Percentiles rank a stretch among this genome's conserved stretches.
Conservation (phyloP, 1,284 basidiomycete species). For the Leccinum fallax region DNA sequence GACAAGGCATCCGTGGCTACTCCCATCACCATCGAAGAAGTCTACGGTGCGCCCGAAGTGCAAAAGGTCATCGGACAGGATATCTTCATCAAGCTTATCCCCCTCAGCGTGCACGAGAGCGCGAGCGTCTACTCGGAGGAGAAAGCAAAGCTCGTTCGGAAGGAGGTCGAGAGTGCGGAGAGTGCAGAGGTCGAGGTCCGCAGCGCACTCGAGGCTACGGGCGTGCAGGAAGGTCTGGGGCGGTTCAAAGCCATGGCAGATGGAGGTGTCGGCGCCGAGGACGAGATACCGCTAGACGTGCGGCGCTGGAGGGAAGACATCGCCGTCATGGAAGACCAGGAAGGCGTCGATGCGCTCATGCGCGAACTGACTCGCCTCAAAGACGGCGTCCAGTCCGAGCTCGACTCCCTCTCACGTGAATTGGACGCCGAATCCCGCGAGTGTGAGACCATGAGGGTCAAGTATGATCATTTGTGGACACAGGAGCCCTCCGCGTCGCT, state of each 20-base stretch:
- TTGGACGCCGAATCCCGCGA: slow-evolving; percentile 80
- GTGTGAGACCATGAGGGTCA: slow-evolving; percentile 83
- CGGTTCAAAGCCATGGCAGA: slow-evolving; percentile 80
- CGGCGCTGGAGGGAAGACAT: slow-evolving; percentile 81
- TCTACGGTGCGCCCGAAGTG: slow-evolving; percentile 91
- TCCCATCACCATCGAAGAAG: slow-evolving; percentile 90
- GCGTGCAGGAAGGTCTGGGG: slow-evolving; percentile 78
- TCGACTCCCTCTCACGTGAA: slow-evolving; percentile 62
- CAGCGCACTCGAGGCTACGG: slow-evolving; percentile 82
- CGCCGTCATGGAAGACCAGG: slow-evolving; percentile 61
- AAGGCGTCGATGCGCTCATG: slow-evolving; percentile 66
- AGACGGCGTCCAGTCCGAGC: slow-evolving; percentile 57
- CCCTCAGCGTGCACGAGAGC: slow-evolving; percentile 93
- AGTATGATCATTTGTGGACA: slow-evolving; percentile 87
- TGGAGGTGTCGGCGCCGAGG: slow-evolving; percentile 65
- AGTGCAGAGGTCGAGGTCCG: slow-evolving; percentile 81
- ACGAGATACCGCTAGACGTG: slow-evolving; percentile 76
- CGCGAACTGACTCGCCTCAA: slow-evolving; percentile 66
- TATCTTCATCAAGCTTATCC: slow-evolving; percentile 87
- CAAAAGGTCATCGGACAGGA: slow-evolving; percentile 95
- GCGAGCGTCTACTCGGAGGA: slow-evolving; percentile 98
- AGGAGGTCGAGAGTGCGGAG: slow-evolving; percentile 87
- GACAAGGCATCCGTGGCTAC: slow-evolving; percentile 82
- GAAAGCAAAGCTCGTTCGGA: slow-evolving; percentile 94
- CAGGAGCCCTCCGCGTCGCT: slow-evolving; percentile 83